phyloP scores from a whole-genome alignment of 345 rosid genomes.

The Punica granatum region DNA sequence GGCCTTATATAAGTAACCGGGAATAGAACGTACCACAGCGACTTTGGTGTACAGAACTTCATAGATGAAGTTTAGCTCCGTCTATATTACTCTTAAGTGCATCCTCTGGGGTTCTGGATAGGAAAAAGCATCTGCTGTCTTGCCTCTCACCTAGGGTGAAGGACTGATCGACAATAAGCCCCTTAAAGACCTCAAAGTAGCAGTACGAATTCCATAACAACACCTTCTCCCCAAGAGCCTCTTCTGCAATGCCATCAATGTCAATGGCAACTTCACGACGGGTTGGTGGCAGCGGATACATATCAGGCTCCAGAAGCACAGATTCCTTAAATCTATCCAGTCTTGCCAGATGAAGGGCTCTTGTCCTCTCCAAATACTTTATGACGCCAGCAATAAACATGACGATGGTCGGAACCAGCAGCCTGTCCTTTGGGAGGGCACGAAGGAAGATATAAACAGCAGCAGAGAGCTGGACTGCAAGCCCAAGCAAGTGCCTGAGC shows the following conservation, averaged over 20 bases:
- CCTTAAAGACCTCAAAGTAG: conserved; percentile 38
- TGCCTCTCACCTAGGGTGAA: conserved; percentile 44
- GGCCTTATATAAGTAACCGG: conserved; percentile 17
- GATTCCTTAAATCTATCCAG: conserved; percentile 50
- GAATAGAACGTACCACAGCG: conserved; percentile 25
- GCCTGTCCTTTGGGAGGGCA: conserved; percentile 19
- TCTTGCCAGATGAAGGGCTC: conserved; percentile 47
- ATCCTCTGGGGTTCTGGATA: conserved; percentile 11
- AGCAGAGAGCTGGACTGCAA: conserved; percentile 32
- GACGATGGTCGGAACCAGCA: conserved; percentile 25
- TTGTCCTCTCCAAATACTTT: conserved; percentile 54
- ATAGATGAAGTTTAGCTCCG: conserved; percentile 56
- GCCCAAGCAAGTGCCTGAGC: conserved; percentile 44
- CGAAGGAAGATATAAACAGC: conserved; percentile 35
- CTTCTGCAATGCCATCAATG: neutral
- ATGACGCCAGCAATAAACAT: conserved; percentile 41
- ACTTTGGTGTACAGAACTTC: conserved; percentile 53
- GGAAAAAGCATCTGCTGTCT: conserved; percentile 40
- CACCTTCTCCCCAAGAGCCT: conserved; percentile 16
- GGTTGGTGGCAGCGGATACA: conserved; percentile 58
- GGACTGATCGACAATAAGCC: conserved; percentile 47
- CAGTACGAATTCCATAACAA: conserved; percentile 26
- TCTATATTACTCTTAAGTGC: conserved; percentile 44
- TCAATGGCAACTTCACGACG: too few species aligned
- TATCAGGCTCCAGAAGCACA: conserved; percentile 44